These are phyloP conservation scores for Populus hybrid DNA, from an alignment of 441 rosid species.

Conservation along the genomic window DNA sequence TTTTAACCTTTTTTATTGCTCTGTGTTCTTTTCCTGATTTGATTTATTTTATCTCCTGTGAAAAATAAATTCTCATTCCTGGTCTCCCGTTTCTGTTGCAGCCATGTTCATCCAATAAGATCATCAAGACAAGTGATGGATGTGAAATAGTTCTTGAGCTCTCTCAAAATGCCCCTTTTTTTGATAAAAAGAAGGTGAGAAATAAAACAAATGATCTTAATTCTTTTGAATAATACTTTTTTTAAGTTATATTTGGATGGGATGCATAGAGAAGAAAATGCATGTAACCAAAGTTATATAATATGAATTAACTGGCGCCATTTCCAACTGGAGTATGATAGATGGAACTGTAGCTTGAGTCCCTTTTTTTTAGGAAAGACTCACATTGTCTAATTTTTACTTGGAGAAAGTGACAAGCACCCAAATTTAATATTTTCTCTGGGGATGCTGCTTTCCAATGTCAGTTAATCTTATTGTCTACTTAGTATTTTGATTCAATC, in stretches of 20 bases:
- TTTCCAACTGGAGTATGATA: not conserved
- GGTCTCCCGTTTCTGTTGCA: slow-evolving; percentile 22
- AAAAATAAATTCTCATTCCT: not conserved
- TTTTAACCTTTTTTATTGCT: not conserved
- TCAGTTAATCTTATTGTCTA: not conserved
- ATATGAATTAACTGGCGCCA: not conserved
- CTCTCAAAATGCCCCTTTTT: slow-evolving; percentile 50
- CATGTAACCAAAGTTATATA: not conserved
- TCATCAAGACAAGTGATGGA: slow-evolving; percentile 26
- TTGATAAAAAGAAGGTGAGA: slow-evolving; percentile 66
- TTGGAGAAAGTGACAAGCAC: not conserved
- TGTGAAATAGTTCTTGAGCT: slow-evolving; percentile 50
- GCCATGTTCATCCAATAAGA: slow-evolving; percentile 22
- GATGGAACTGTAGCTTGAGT: not conserved
- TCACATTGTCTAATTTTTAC: not conserved
- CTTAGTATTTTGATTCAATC: too few relatives aligned
- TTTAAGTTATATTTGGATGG: not conserved
- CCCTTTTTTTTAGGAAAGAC: not conserved
- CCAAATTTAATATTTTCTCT: not conserved
- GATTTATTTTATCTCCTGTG: not conserved
- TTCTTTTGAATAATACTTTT: not conserved
- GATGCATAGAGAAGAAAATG: not conserved
- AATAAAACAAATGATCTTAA: not conserved
- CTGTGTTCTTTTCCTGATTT: not conserved
- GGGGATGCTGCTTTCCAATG: not conserved